These are phyloP conservation scores for Gnomoniopsis sp. DNA, from an alignment of 2,329 filamentous ascomycete genomes.

Conservation along the genomic window DNA sequence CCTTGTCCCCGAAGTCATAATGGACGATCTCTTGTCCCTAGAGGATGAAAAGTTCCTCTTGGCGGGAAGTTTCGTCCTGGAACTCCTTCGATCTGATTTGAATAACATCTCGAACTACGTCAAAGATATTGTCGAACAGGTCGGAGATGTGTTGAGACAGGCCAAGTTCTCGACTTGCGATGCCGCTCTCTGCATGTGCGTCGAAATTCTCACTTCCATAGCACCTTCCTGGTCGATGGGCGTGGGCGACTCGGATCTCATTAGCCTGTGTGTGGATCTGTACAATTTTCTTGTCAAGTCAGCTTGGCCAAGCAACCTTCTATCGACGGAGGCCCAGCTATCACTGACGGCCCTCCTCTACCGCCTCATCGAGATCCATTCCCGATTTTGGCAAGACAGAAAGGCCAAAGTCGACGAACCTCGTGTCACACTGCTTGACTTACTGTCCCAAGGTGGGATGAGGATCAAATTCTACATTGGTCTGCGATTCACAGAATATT, in stretches of 20 bases:
- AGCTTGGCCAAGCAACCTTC: conserved; percentile 62
- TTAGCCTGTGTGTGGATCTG: conserved; percentile 67
- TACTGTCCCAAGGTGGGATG: conserved; percentile 65
- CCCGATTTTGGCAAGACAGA: conserved; percentile 59
- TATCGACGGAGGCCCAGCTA: conserved; percentile 68
- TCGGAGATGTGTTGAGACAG: conserved; percentile 49
- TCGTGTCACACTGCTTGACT: conserved; percentile 11
- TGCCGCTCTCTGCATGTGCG: conserved; percentile 62
- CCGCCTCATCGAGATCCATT: conserved; percentile 62
- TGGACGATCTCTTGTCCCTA: conserved; percentile 47
- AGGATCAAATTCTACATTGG: conserved; percentile 74
- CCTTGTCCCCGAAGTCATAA: conserved; percentile 46
- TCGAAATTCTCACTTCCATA: conserved; percentile 65
- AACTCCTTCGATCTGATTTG: conserved; percentile 53
- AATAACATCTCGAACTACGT: conserved; percentile 45
- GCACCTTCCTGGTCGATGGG: conserved; percentile 61
- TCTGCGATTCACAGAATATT: conserved; percentile 67
- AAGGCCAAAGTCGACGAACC: conserved; percentile 38
- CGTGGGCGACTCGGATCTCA: conserved; percentile 48
- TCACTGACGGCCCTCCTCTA: conserved; percentile 67
- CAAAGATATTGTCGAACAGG: conserved; percentile 43
- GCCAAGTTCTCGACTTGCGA: conserved; percentile 72
- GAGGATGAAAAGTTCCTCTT: conserved; percentile 52
- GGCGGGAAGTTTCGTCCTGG: conserved; percentile 46
- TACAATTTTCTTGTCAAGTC: conserved; percentile 74